Conservation (phyloP, 2,329 filamentous ascomycete genomes). For the Penicillium sp. region DNA sequence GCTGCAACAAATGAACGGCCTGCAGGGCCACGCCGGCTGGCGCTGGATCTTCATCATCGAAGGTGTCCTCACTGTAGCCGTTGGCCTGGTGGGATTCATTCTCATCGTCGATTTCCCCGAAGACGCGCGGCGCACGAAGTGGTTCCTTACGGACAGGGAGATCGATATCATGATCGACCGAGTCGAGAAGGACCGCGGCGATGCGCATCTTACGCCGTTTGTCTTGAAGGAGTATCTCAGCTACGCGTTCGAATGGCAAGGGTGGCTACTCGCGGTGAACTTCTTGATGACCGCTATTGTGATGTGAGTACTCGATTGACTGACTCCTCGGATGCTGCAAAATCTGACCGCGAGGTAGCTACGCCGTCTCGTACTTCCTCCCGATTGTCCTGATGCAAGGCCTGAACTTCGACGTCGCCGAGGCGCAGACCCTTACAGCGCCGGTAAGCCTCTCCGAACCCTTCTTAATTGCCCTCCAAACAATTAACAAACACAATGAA, state of each 20-base stretch:
- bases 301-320: conserved; percentile 6
- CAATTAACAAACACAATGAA: neutral
- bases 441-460: conserved; percentile 7
- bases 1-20: conserved; percentile 15
- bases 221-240: conserved; percentile 14
- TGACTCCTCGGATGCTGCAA: neutral
- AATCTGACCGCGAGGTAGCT: neutral
- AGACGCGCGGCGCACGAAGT: conserved; percentile 11
- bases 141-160: conserved; percentile 13
- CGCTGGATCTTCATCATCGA: conserved; percentile 19
- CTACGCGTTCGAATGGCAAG: conserved; percentile 20
- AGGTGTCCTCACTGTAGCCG: conserved; percentile 7
- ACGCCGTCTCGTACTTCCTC: conserved; percentile 24
- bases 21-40: conserved; percentile 14
- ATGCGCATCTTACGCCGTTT: conserved; percentile 19
- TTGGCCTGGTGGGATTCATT: conserved; percentile 6
- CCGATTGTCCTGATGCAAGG: conserved; percentile 24
- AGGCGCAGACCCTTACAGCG: conserved; percentile 23
- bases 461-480: neutral
- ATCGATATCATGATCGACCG: conserved; percentile 21
- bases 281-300: conserved; percentile 19
- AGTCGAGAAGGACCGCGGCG: conserved; percentile 21
- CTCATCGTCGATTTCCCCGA: conserved; percentile 19
- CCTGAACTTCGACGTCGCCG: conserved; percentile 20
- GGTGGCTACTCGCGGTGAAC: conserved; percentile 18